Conservation (phyloP, 2,329 filamentous ascomycete species). For the Diaporthe destruens region DNA sequence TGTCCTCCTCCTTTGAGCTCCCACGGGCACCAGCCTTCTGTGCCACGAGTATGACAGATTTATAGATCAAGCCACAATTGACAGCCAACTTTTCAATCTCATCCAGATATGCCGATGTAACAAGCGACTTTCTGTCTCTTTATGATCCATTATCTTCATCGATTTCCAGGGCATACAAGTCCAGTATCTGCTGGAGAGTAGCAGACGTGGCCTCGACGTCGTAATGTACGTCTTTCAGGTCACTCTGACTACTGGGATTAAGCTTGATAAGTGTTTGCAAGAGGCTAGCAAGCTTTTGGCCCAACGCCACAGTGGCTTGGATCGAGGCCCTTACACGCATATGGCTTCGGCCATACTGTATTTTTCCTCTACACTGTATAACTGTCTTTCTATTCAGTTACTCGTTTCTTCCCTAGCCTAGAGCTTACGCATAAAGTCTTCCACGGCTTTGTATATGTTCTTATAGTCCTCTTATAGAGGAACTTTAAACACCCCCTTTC, state of each 20-base stretch:
- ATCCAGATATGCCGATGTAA: constrained; percentile 12
- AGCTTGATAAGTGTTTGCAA: constrained; percentile 4
- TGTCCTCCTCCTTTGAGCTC: neutral
- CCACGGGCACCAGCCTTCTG: constrained; percentile 14
- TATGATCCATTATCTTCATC: neutral
- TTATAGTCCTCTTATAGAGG: no score
- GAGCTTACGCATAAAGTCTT: no score
- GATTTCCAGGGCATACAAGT: neutral
- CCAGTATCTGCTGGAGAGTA: constrained; percentile 24
- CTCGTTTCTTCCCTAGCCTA: no score
- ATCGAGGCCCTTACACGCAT: constrained; percentile 21
- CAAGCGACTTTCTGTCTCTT: neutral
- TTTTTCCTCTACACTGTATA: no score
- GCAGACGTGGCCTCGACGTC: constrained; percentile 6
- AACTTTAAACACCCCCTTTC: no score
- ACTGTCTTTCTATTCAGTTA: no score
- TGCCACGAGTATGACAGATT: constrained; percentile 27
- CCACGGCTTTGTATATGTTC: no score
- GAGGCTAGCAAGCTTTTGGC: constrained; percentile 35
- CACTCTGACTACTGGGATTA: neutral
- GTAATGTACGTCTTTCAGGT: neutral
- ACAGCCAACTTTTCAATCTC: constrained; percentile 18
- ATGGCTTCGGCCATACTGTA: no score
- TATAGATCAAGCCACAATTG: constrained; percentile 36
- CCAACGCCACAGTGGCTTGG: constrained; percentile 29